Conservation (phyloP, 179 eudicot genomes). For the Silene coronaria region DNA sequence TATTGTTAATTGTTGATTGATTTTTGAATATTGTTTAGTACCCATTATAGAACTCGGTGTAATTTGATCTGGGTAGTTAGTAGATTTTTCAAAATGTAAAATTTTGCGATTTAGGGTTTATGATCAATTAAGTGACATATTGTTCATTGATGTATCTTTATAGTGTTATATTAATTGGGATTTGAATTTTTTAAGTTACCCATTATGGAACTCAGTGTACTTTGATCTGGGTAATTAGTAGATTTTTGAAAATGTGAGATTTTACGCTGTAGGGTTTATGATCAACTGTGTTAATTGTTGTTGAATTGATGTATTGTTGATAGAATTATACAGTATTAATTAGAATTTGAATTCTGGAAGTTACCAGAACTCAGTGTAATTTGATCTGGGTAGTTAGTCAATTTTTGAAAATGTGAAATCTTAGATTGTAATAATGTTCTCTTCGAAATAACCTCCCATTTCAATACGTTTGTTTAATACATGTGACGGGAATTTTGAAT, state of each 20-base stretch:
- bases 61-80: neutral
- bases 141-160: neutral
- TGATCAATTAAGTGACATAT: neutral
- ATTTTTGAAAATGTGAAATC: neutral
- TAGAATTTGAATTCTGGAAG: neutral
- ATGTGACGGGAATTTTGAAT: no score
- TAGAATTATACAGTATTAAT: no score
- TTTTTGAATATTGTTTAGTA: conserved; percentile 9
- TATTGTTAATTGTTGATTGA: no score
- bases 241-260: neutral
- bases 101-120: neutral
- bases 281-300: neutral
- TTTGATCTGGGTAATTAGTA: neutral
- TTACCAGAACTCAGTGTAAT: neutral
- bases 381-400: neutral
- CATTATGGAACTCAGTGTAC: neutral
- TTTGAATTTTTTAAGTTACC: conserved; percentile 10
- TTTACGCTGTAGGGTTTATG: neutral
- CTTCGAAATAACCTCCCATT: no score
- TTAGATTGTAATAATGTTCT: neutral
- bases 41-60: neutral
- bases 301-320: neutral
- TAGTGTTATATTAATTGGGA: no score
- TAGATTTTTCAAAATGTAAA: neutral
- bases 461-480: no score